phyloP scores from a whole-genome alignment of 2,329 filamentous ascomycete genomes.

The Magnaporthales sp. region DNA sequence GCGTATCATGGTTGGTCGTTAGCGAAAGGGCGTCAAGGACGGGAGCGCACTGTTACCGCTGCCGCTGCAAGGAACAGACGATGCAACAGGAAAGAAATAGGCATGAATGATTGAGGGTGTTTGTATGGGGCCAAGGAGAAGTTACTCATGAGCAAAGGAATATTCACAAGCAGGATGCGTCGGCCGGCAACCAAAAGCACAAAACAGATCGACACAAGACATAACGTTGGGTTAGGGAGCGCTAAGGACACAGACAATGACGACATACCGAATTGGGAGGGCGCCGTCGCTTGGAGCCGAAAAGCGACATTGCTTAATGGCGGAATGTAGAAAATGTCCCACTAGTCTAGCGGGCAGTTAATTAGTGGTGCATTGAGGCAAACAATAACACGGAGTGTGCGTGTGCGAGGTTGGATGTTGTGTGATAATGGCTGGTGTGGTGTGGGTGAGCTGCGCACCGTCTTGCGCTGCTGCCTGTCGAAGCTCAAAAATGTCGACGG shows the following conservation, averaged over 20 bases:
- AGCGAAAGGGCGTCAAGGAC: not conserved
- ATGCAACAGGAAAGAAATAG: not conserved
- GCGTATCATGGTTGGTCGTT: not conserved
- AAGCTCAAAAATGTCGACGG: not conserved
- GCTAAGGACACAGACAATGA: constrained; percentile 5
- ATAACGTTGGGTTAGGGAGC: not conserved
- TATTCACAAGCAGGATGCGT: not conserved
- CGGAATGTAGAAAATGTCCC: not conserved
- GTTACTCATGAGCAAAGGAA: not conserved
- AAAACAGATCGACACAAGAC: not conserved
- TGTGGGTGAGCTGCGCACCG: not conserved
- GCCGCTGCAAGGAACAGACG: not conserved
- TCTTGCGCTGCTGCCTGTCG: not conserved
- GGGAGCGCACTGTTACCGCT: not conserved
- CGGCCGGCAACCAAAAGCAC: not conserved
- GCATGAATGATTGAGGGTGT: not conserved
- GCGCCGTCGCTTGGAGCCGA: constrained; percentile 42
- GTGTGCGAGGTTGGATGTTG: not conserved
- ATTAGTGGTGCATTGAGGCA: not conserved
- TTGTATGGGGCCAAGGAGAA: not conserved
- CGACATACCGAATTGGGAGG: constrained; percentile 39
- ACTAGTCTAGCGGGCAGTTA: not conserved
- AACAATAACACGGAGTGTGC: not conserved
- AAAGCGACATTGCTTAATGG: constrained; percentile 14
- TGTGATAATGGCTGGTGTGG: not conserved